Conservation (phyloP, 768 basidiomycete genomes). For the Nidula microcarpa region DNA sequence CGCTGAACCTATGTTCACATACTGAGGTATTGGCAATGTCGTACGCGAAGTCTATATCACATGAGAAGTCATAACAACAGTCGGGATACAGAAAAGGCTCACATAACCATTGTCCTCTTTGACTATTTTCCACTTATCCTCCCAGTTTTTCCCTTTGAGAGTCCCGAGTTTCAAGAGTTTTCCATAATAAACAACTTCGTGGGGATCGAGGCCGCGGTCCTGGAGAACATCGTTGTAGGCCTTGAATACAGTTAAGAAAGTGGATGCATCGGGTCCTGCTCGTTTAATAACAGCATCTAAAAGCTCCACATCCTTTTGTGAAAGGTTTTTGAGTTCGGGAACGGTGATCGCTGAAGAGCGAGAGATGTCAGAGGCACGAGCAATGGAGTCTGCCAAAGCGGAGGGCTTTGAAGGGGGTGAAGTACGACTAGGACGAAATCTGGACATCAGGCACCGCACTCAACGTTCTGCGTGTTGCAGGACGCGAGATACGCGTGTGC, state of each 20-base stretch:
- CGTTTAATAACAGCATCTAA: conserved; percentile 72
- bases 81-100: conserved; percentile 5
- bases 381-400: conserved; percentile 12
- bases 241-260: conserved; percentile 79
- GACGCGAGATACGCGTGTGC: too few species aligned
- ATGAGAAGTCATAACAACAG: too few species aligned
- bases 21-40: too few species aligned
- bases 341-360: conserved; percentile 35
- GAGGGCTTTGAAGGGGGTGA: conserved; percentile 41
- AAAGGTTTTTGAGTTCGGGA: conserved; percentile 50
- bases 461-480: too few species aligned
- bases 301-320: conserved; percentile 59
- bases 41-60: too few species aligned
- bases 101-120: conserved; percentile 52
- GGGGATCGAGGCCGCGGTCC: conserved; percentile 72
- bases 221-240: conserved; percentile 79
- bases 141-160: conserved; percentile 77
- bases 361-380: conserved; percentile 29
- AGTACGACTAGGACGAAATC: conserved; percentile 43
- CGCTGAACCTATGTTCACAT: too few species aligned
- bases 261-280: conserved; percentile 65
- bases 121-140: conserved; percentile 73
- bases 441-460: conserved; percentile 29
- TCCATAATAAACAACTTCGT: conserved; percentile 79
- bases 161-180: conserved; percentile 82